Evolutionary conservation across 495 filamentous ascomycete genomes (phyloP).

Genomic region (Baudoinia panamericana): DNA sequence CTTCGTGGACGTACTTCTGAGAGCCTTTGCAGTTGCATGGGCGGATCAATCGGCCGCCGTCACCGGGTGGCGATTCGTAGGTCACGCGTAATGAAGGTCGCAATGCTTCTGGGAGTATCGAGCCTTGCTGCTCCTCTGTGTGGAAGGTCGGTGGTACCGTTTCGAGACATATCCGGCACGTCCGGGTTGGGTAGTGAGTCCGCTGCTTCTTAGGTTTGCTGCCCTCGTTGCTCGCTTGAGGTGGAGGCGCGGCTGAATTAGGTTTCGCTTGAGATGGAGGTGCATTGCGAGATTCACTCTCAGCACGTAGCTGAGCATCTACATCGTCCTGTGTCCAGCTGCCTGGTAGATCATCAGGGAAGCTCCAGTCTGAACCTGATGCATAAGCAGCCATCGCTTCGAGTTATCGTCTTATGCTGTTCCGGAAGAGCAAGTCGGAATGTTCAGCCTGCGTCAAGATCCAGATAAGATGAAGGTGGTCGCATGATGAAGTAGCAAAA

Average conservation of each 20-base stretch:
- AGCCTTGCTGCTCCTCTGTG: slow-evolving; percentile 39
- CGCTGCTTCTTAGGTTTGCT: not conserved
- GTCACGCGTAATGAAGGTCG: slow-evolving; percentile 48
- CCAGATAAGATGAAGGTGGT: no score
- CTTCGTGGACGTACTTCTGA: slow-evolving; percentile 87
- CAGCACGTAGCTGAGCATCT: slow-evolving; percentile 8
- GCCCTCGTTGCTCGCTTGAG: not conserved
- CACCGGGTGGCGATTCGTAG: slow-evolving; percentile 52
- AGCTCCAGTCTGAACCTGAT: slow-evolving; percentile 11
- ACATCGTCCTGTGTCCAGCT: slow-evolving; percentile 14
- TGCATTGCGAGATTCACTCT: no score
- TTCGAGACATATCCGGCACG: slow-evolving; percentile 89
- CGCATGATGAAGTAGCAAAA: no score
- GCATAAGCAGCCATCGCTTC: slow-evolving; percentile 11
- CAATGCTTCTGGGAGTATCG: slow-evolving; percentile 44
- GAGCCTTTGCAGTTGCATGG: slow-evolving; percentile 90
- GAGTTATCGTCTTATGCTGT: no score
- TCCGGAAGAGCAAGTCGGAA: no score
- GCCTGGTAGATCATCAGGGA: slow-evolving; percentile 16
- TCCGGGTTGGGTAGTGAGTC: slow-evolving; percentile 49
- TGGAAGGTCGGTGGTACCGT: slow-evolving; percentile 66
- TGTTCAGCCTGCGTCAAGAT: no score
- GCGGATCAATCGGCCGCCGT: slow-evolving; percentile 67
- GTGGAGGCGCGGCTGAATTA: slow-evolving; percentile 18
- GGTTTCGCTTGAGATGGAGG: not conserved